Percentiles rank a stretch among this genome's conserved stretches.
phyloP scores from a whole-genome alignment of 1,284 basidiomycete genomes.

The Cutaneotrichosporon dermatis region DNA sequence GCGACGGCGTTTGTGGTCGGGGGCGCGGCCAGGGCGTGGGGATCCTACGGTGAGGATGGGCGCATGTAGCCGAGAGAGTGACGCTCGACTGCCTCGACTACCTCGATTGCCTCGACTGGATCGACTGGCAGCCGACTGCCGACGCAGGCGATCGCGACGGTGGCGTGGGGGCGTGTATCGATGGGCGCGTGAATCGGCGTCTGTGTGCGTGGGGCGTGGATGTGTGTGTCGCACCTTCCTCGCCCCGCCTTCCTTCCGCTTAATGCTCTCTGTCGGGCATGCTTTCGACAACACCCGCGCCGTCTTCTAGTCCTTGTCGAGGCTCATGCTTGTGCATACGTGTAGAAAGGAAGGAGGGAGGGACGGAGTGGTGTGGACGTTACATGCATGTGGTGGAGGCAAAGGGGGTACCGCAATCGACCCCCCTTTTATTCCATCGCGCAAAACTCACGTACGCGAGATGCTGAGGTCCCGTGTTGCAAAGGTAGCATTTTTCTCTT shows the following conservation, averaged over 20 bases:
- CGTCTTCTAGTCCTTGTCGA: no score
- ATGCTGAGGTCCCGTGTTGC: constrained; percentile 1
- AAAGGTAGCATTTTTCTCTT: constrained; percentile 7
- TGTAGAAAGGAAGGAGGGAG: no score
- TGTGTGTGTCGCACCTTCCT: no score
- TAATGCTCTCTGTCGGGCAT: no score
- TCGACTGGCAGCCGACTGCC: neutral
- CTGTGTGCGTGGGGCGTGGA: neutral
- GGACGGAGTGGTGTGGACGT: no score
- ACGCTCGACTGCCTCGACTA: neutral
- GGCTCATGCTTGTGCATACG: no score
- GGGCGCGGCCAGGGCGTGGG: constrained; percentile 1
- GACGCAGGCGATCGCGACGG: neutral
- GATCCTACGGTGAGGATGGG: neutral
- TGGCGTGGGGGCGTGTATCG: neutral
- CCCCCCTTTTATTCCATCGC: neutral
- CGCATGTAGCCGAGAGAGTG: neutral
- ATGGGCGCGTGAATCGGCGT: neutral
- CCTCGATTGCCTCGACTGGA: neutral
- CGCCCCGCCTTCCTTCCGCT: no score
- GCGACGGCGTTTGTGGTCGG: neutral
- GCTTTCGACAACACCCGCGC: no score
- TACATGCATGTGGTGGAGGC: no score
- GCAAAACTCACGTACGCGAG: neutral
- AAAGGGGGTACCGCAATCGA: no score